Percentiles rank a stretch among this genome's conserved stretches.
These are phyloP conservation scores for Ophiostoma triangulosporum DNA, from an alignment of 2,329 filamentous ascomycete genomes.

Conservation along the genomic window DNA sequence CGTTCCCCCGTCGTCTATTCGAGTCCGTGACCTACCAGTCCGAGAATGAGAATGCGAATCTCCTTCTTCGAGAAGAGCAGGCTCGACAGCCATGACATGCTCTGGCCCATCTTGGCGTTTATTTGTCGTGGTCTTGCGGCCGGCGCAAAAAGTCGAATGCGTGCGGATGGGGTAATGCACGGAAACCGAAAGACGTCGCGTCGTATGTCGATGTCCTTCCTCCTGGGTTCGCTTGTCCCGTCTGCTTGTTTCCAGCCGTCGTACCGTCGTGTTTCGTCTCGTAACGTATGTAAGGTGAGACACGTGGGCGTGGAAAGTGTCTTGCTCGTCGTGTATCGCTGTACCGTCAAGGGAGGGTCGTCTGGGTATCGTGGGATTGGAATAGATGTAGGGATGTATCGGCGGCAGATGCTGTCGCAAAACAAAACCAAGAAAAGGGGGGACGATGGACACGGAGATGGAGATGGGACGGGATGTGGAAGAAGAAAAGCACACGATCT, in stretches of 20 bases:
- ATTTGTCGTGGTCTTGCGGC: neutral
- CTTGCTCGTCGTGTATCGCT: neutral
- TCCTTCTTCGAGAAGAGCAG: slow-evolving; percentile 91
- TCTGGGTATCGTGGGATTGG: neutral
- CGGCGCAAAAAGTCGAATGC: neutral
- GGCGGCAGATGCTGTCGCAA: neutral
- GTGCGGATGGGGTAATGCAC: neutral
- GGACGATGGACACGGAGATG: neutral
- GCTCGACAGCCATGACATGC: slow-evolving; percentile 55
- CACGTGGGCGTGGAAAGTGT: neutral
- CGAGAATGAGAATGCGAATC: slow-evolving; percentile 88
- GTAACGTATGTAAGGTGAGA: neutral
- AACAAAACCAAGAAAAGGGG: neutral
- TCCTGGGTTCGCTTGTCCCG: neutral
- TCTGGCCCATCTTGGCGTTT: slow-evolving; percentile 42
- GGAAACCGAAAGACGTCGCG: neutral
- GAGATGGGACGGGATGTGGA: neutral
- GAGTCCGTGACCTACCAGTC: slow-evolving; percentile 48
- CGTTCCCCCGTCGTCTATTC: neutral
- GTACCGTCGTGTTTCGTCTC: neutral
- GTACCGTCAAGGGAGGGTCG: neutral
- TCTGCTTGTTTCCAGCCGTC: neutral
- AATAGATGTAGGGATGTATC: neutral
- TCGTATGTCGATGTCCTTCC: neutral
- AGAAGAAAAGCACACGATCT: neutral